These are phyloP conservation scores for Crataegus laevigata DNA, from an alignment of 306 rosid genomes.

Conservation along the genomic window DNA sequence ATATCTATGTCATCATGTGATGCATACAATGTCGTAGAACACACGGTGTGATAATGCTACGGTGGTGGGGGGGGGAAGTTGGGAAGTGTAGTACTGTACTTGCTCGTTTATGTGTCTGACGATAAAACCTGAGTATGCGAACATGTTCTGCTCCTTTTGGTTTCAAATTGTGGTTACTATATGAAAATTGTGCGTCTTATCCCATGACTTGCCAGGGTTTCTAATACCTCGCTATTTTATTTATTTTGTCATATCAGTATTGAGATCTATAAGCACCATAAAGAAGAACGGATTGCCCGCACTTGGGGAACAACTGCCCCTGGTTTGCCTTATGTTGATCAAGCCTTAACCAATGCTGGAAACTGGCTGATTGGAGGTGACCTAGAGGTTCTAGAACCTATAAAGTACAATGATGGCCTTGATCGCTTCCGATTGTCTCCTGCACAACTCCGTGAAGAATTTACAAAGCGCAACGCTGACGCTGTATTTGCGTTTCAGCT, in stretches of 20 bases:
- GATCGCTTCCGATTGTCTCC: slow-evolving; percentile 92
- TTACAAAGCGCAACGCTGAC: slow-evolving; percentile 76
- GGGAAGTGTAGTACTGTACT: not conserved
- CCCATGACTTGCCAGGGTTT: not conserved
- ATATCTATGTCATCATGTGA: not conserved
- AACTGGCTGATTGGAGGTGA: slow-evolving; percentile 98
- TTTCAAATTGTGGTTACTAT: not conserved
- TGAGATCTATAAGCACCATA: slow-evolving; percentile 91
- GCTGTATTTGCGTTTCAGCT: slow-evolving; percentile 98
- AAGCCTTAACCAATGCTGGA: slow-evolving; percentile 74
- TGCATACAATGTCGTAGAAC: not conserved
- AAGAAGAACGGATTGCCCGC: slow-evolving; percentile 92
- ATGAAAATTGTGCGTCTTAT: not conserved
- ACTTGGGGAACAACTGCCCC: slow-evolving; percentile 96
- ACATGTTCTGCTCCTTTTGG: not conserved
- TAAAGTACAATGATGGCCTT: slow-evolving; percentile 84
- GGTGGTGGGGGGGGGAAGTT: too few relatives aligned
- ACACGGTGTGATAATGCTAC: not conserved
- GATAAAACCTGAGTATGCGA: not conserved
- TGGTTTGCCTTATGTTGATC: slow-evolving; percentile 84
- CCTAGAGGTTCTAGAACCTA: slow-evolving; percentile 81
- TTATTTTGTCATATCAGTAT: slow-evolving; percentile 45
- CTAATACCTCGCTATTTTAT: slow-evolving; percentile 7
- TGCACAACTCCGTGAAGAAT: slow-evolving; percentile 75
- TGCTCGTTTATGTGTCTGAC: not conserved